A percentile compares a stretch with the other conserved stretches of the same genome.
These are phyloP conservation scores for Raffaelea ambrosiae DNA, from an alignment of 2,329 filamentous ascomycete species.

Conservation along the genomic window DNA sequence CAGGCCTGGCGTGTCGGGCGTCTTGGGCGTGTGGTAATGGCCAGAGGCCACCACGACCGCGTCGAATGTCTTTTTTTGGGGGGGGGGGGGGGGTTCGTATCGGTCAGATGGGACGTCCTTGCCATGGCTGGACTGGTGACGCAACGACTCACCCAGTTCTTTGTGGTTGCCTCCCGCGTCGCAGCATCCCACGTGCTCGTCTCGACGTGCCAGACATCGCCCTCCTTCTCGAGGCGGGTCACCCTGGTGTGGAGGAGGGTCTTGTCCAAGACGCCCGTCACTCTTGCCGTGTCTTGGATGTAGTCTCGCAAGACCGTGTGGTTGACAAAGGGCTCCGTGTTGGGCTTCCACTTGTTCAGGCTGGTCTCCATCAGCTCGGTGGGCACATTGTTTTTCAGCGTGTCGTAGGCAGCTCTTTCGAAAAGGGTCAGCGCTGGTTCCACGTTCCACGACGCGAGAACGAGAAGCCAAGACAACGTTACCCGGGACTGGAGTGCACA, in stretches of 20 bases:
- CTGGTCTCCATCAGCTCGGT: conserved; percentile 40
- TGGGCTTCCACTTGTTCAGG: conserved; percentile 44
- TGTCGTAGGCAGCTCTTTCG: conserved; percentile 44
- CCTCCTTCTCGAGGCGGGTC: conserved; percentile 35
- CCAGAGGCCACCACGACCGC: conserved; percentile 58
- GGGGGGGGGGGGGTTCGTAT: too few species aligned
- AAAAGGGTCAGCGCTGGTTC: background rate
- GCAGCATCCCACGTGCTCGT: conserved; percentile 3
- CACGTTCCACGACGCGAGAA: background rate
- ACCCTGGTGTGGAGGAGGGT: conserved; percentile 54
- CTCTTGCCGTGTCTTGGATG: conserved; percentile 47
- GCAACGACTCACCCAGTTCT: conserved; percentile 3
- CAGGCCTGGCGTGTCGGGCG: conserved; percentile 54
- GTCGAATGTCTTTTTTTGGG: conserved; percentile 53
- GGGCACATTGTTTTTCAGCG: conserved; percentile 67
- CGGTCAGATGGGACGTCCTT: too few species aligned
- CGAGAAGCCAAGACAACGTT: background rate
- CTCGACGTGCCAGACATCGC: background rate
- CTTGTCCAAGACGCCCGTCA: conserved; percentile 38
- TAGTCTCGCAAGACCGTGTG: conserved; percentile 51
- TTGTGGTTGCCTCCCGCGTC: background rate
- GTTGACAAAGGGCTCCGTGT: conserved; percentile 49
- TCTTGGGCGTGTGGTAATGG: conserved; percentile 55
- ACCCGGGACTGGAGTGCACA: conserved; percentile 8
- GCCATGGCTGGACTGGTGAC: too few species aligned